Evolutionary conservation across 2,329 filamentous ascomycete genomes (phyloP).

Genomic region (Talaromyces rugulosus): DNA sequence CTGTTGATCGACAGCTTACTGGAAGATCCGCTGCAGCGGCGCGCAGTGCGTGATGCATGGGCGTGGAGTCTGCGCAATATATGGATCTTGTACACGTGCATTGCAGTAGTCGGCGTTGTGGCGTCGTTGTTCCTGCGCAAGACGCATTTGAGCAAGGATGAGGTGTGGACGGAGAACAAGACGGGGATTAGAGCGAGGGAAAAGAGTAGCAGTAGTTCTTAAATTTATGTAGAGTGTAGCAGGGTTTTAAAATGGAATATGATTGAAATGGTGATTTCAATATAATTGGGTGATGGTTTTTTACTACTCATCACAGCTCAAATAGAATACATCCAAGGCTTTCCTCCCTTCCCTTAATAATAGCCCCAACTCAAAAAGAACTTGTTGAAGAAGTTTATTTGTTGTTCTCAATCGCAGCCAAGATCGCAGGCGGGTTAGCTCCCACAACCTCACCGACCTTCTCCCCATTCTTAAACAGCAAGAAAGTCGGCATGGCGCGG

Average conservation of each 20-base stretch:
- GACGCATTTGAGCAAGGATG: slow-evolving; percentile 34
- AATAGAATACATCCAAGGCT: not conserved
- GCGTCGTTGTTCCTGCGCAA: slow-evolving; percentile 45
- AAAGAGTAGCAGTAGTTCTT: not conserved
- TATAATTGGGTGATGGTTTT: not conserved
- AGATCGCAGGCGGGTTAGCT: slow-evolving; percentile 69
- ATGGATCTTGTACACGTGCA: slow-evolving; percentile 45
- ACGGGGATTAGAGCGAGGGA: slow-evolving; percentile 39
- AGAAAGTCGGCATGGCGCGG: slow-evolving; percentile 89
- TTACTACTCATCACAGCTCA: not conserved
- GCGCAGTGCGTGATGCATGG: slow-evolving; percentile 43
- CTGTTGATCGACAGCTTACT: slow-evolving; percentile 18
- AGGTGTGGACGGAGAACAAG: slow-evolving; percentile 49
- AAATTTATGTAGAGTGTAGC: too few species aligned
- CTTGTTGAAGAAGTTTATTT: slow-evolving; percentile 8
- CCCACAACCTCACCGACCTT: slow-evolving; percentile 72
- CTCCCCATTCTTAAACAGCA: slow-evolving; percentile 75
- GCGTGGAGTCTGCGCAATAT: slow-evolving; percentile 48
- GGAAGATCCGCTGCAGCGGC: slow-evolving; percentile 35
- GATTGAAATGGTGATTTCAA: not conserved
- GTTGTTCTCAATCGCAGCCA: slow-evolving; percentile 33
- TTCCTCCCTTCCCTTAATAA: too few species aligned
- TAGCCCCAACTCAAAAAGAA: not conserved
- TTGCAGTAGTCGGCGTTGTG: slow-evolving; percentile 39
- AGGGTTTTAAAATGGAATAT: too few species aligned